Evolutionary conservation across 371 early-diverging fungal genomes (phyloP), one percentile per base, ranked within the genome.

Genomic region (Zychaea mexicana): DNA sequence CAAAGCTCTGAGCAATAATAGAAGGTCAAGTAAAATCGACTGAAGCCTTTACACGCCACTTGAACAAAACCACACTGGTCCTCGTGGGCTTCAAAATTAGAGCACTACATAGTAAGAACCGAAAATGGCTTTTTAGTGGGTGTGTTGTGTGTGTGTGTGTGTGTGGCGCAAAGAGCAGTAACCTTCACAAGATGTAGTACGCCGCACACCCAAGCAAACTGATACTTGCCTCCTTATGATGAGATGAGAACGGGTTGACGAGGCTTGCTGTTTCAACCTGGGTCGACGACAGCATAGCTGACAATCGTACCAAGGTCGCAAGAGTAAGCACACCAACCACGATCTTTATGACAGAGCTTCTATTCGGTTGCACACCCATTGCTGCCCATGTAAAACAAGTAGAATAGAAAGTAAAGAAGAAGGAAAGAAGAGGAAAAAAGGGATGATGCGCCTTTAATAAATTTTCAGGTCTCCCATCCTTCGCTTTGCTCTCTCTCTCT

Each of bases 1-100:
- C 73, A 72, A 26, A 77, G 19, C 21, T 76, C 64, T 30, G 83
- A 76, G 66, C 90, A 90, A 67, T 85, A 90, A 65, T 88, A 87
- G 54, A 88, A 79, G 31, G 71, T 68, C 9, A 88, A 63, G 66
- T 84, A 90, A 52, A 66, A 64, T 0, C 70, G 67, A 62, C 77
- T 79, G 26, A 74, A 79, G 22, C 75, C 80, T 55, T 69, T 67
- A 52, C 80, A 79, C 22, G 67, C 59, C 21, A 47, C 52, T 36
- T 65, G 58, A 12, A 79, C 80, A 71, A 74, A 79, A 10, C 63
- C 68, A 49, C 80, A 79, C 59, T 77, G 75, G 63, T 79, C 72
- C 42, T 30, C 33, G 52, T 74, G 75, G 6, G 39, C 27, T 21
- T 77, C 77, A 30, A 79, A 69, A 68, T 74, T 27, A 1, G 66